A percentile compares a stretch with the other conserved stretches of the same genome.
Conservation (phyloP, 2,329 filamentous ascomycete species). For the Aureobasidium sp. region DNA sequence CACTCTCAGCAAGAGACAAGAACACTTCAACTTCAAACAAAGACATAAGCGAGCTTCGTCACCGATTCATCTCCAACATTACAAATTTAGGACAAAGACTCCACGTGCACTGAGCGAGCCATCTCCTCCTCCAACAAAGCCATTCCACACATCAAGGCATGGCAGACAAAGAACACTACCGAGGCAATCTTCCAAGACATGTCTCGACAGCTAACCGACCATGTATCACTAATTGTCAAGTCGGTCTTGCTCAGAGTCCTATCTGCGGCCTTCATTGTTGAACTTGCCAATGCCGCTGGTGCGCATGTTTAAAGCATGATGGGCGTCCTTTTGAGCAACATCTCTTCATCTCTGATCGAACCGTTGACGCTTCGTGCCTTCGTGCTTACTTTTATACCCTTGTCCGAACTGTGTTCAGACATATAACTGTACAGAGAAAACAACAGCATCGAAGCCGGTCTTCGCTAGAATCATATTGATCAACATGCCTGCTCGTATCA, state of each 20-base stretch:
- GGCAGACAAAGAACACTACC: neutral
- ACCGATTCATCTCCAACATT: neutral
- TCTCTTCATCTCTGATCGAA: neutral
- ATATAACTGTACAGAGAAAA: neutral
- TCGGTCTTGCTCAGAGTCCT: neutral
- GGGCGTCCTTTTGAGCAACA: neutral
- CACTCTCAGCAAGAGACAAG: neutral
- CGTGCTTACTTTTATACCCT: neutral
- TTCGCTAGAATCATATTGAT: neutral
- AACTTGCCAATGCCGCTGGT: neutral
- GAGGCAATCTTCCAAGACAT: neutral
- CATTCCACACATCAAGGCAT: neutral
- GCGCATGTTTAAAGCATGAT: neutral
- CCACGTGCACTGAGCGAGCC: neutral
- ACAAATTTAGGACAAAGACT: conserved; percentile 7
- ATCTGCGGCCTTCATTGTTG: conserved; percentile 11
- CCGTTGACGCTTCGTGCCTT: neutral
- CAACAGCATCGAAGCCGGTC: conserved; percentile 6
- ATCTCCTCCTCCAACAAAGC: neutral
- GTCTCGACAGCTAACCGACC: neutral
- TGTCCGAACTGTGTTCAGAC: conserved; percentile 1
- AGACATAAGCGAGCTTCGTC: neutral
- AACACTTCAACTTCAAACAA: neutral
- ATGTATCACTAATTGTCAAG: conserved; percentile 1
- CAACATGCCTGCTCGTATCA: conserved; percentile 27